Conservation (phyloP, 2,329 filamentous ascomycete species). For the Periconia sp. region DNA sequence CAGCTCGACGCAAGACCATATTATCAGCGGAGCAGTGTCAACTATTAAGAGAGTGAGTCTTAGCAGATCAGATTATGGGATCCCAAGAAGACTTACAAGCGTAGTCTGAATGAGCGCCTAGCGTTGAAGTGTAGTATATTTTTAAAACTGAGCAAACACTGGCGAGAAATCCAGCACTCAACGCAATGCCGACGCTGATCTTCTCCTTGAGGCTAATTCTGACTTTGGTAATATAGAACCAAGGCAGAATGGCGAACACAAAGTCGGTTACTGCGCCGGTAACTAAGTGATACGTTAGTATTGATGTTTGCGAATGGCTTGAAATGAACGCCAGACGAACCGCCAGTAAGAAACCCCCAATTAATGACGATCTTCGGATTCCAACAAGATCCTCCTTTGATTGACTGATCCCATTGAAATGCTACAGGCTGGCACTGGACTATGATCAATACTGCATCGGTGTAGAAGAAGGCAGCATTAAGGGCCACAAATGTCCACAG, state of each 20-base stretch:
- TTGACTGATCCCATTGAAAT: neutral
- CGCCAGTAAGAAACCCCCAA: neutral
- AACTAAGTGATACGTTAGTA: neutral
- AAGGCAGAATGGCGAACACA: neutral
- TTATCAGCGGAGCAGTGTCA: neutral
- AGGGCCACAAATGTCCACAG: neutral
- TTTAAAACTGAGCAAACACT: neutral
- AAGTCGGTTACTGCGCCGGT: neutral
- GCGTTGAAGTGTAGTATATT: neutral
- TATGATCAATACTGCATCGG: neutral
- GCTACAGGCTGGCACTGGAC: neutral
- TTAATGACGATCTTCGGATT: neutral
- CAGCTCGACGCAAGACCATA: neutral
- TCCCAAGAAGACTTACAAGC: neutral
- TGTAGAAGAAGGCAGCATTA: neutral
- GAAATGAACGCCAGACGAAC: neutral
- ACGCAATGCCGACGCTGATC: neutral
- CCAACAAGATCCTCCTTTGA: neutral
- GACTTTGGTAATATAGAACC: neutral
- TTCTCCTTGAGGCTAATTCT: neutral
- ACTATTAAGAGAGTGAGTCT: neutral
- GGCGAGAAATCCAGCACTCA: neutral
- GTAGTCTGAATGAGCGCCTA: neutral
- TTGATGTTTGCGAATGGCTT: neutral
- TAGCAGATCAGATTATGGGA: too few species aligned